These are phyloP conservation scores for Ogataea neopini DNA, from an alignment of 805 yeast species.

Conservation along the genomic window DNA sequence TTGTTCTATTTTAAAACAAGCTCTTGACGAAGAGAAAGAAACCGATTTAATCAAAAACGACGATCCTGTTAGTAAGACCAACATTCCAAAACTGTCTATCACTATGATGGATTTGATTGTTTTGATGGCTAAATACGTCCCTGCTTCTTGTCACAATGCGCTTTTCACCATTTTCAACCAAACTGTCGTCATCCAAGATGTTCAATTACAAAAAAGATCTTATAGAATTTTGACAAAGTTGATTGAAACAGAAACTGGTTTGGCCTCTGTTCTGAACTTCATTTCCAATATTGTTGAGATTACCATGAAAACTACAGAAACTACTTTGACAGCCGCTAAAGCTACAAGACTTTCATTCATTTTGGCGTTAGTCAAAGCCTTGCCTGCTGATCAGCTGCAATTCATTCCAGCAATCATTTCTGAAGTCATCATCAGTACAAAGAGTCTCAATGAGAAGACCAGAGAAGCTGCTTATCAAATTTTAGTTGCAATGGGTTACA, in stretches of 20 bases:
- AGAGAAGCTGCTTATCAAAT: conserved; percentile 77
- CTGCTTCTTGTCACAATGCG: conserved; percentile 66
- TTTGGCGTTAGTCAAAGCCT: conserved; percentile 53
- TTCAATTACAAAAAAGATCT: conserved; percentile 83
- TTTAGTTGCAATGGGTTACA: conserved; percentile 76
- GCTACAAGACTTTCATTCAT: conserved; percentile 77
- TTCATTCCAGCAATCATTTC: conserved; percentile 83
- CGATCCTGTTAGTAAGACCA: conserved; percentile 34
- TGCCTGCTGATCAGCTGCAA: conserved; percentile 66
- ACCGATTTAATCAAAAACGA: conserved; percentile 35
- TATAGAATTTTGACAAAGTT: conserved; percentile 75
- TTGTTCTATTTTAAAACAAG: conserved; percentile 71
- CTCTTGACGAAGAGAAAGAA: conserved; percentile 60
- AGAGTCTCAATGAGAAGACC: conserved; percentile 90
- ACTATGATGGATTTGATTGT: conserved; percentile 92
- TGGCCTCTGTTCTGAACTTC: conserved; percentile 50
- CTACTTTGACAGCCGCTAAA: conserved; percentile 72
- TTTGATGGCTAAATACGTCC: conserved; percentile 82
- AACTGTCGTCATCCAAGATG: conserved; percentile 59
- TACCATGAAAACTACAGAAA: conserved; percentile 55
- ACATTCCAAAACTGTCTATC: conserved; percentile 58
- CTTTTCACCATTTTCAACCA: conserved; percentile 75
- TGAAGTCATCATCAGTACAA: conserved; percentile 87
- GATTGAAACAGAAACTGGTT: conserved; percentile 67
- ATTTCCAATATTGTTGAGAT: conserved; percentile 60